Percentiles rank a stretch among this genome's conserved stretches.
Evolutionary conservation across 331 rosid species (phyloP).

Genomic region (Saraca asoca): DNA sequence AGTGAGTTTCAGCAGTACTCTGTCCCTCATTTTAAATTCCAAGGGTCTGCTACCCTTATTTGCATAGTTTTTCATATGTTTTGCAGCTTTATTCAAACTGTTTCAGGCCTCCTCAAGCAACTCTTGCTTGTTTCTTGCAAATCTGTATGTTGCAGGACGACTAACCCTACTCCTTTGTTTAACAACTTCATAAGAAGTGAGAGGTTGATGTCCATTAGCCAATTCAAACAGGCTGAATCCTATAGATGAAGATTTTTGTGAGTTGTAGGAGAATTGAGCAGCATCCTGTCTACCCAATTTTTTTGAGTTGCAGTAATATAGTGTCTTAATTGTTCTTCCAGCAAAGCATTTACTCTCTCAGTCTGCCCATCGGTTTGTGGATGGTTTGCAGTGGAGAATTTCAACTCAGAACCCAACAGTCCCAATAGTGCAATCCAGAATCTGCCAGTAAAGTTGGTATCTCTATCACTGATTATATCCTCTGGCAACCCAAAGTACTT

Average conservation of each 20-base stretch:
- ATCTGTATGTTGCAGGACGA: no score
- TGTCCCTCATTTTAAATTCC: no score
- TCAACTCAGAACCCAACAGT: background rate
- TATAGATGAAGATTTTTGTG: background rate
- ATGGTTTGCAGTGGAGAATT: background rate
- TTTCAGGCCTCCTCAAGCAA: no score
- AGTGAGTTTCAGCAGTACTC: no score
- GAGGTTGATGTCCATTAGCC: background rate
- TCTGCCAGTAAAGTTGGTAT: background rate
- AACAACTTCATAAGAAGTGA: background rate
- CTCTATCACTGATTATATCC: background rate
- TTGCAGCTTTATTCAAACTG: no score
- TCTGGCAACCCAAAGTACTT: background rate
- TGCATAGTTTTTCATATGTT: no score
- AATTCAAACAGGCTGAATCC: background rate
- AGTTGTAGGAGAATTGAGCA: background rate
- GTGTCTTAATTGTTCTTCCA: background rate
- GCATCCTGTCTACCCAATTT: background rate
- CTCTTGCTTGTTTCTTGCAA: no score
- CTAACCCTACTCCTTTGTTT: background rate
- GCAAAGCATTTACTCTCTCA: background rate
- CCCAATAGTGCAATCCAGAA: background rate
- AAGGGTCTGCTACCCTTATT: no score
- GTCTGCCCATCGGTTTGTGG: background rate
- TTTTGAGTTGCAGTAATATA: background rate